Base-by-base conservation (phyloP, 371 early-diverging fungal genomes). In the Parasitella parasitica region DNA sequence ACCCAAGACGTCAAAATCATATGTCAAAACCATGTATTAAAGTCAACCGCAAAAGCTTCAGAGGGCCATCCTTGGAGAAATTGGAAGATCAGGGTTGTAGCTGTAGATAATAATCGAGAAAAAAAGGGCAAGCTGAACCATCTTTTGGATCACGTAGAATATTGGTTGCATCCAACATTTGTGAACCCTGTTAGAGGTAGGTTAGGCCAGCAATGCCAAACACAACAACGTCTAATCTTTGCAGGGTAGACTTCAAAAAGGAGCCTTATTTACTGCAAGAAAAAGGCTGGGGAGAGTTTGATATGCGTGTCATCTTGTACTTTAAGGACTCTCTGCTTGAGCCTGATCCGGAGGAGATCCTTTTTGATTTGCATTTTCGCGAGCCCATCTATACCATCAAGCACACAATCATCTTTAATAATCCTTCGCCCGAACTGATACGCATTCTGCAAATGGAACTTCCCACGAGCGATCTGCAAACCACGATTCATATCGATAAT, bases 201-300 rank as follows among this genome's bases (percentile, higher is more conserved):
- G n/a, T n/a, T n/a, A n/a, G n/a, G n/a, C n/a, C n/a, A n/a, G n/a
- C n/a, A n/a, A 37, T 9, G 26, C 3, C 13, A 22, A 20, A 22
- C 22, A 20, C 24, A 22, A 59, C 0, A 51, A 16, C 3, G 12
- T 3, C 8, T 22, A 20, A 3, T 36, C 30, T 3, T 13, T 28
- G 6, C 3, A 30, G 4, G 1, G 27, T 56, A 91, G 91, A 86
- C 39, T 74, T 83, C 30, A 70, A 64, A 13, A 85, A 78, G 12
- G 82, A 85, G 61, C 91, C 91, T 24, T 91, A 83, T 59, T 53
- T 66, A 38, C 61, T 89, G 34, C 76, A 80, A 66, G 86, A 89
- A 61, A 80, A 85, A 62, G 89, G 89, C 18, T 89, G 89, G 89
- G 89, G 89, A 41, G 87, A 87, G 63, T 89, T 89, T 59, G 89